Evolutionary conservation across 1,284 basidiomycete genomes (phyloP).

Genomic region (Exobasidium rhododendri): DNA sequence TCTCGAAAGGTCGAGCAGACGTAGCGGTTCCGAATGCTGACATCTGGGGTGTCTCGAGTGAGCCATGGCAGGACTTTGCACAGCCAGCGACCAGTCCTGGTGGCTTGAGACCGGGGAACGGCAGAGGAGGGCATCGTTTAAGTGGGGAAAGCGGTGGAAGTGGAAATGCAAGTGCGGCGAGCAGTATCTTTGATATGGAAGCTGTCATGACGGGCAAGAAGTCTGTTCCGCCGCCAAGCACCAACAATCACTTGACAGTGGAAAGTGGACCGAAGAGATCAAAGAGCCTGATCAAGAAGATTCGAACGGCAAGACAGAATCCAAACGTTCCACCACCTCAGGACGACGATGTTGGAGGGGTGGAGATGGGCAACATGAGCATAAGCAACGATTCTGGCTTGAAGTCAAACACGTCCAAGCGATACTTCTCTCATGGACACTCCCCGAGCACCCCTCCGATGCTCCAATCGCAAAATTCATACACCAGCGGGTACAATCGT

Average conservation of each 20-base stretch:
- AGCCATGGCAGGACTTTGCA: slow-evolving; percentile 54
- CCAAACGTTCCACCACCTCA: slow-evolving; percentile 42
- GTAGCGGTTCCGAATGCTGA: slow-evolving; percentile 46
- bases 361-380: slow-evolving; percentile 21
- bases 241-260: neutral
- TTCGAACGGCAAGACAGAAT: slow-evolving; percentile 36
- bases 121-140: slow-evolving; percentile 3
- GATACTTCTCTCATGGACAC: slow-evolving; percentile 29
- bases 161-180: slow-evolving; percentile 34
- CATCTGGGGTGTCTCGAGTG: slow-evolving; percentile 45
- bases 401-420: slow-evolving; percentile 15
- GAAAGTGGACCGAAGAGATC: slow-evolving; percentile 31
- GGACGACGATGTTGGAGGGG: slow-evolving; percentile 22
- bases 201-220: slow-evolving; percentile 45
- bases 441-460: slow-evolving; percentile 35
- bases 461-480: slow-evolving; percentile 4
- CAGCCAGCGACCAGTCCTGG: slow-evolving; percentile 25
- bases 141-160: neutral
- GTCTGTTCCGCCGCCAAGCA: neutral
- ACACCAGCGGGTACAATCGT: slow-evolving; percentile 5
- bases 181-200: slow-evolving; percentile 47
- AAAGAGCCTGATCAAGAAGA: slow-evolving; percentile 45
- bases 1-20: slow-evolving; percentile 30
- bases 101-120: neutral
- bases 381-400: neutral